A percentile compares a stretch with the other conserved stretches of the same genome.
Conservation (phyloP, 2,329 filamentous ascomycete genomes). For the Penicillium sp. region DNA sequence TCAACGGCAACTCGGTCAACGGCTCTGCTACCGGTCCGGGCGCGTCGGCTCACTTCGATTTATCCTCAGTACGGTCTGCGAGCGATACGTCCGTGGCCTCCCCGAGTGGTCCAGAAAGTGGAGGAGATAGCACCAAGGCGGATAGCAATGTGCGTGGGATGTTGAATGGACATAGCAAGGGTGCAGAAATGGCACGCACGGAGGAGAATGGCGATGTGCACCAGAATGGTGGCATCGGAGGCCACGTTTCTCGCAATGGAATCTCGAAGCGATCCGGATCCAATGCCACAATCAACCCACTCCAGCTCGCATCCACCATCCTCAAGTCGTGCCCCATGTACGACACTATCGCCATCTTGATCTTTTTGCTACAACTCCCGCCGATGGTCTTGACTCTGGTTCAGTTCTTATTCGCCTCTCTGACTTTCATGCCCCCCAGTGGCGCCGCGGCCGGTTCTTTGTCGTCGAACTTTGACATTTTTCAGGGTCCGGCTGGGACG, state of each 20-base stretch:
- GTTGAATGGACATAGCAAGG: slow-evolving; percentile 38
- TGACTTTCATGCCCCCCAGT: slow-evolving; percentile 85
- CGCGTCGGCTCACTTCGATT: slow-evolving; percentile 39
- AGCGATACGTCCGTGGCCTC: slow-evolving; percentile 35
- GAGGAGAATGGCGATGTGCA: slow-evolving; percentile 32
- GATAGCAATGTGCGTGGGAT: slow-evolving; percentile 36
- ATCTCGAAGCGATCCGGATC: slow-evolving; percentile 36
- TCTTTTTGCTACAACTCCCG: slow-evolving; percentile 88
- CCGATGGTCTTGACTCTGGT: slow-evolving; percentile 83
- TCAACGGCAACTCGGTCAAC: slow-evolving; percentile 51
- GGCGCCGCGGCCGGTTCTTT: slow-evolving; percentile 70
- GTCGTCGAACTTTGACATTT: slow-evolving; percentile 82
- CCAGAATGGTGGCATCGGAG: slow-evolving; percentile 31
- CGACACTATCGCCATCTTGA: slow-evolving; percentile 94
- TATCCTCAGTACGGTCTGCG: slow-evolving; percentile 39
- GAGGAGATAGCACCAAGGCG: slow-evolving; percentile 31
- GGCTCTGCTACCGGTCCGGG: slow-evolving; percentile 38
- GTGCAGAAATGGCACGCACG: slow-evolving; percentile 36
- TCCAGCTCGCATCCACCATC: slow-evolving; percentile 79
- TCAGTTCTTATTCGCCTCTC: slow-evolving; percentile 85
- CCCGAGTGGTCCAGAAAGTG: slow-evolving; percentile 26
- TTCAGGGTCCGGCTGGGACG: slow-evolving; percentile 79
- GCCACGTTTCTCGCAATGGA: slow-evolving; percentile 32
- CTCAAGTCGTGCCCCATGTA: slow-evolving; percentile 84
- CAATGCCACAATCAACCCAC: slow-evolving; percentile 59